A percentile compares a stretch with the other conserved stretches of the same genome.
These are phyloP conservation scores for Omphalea diandra DNA, from an alignment of 441 rosid species.

Conservation along the genomic window DNA sequence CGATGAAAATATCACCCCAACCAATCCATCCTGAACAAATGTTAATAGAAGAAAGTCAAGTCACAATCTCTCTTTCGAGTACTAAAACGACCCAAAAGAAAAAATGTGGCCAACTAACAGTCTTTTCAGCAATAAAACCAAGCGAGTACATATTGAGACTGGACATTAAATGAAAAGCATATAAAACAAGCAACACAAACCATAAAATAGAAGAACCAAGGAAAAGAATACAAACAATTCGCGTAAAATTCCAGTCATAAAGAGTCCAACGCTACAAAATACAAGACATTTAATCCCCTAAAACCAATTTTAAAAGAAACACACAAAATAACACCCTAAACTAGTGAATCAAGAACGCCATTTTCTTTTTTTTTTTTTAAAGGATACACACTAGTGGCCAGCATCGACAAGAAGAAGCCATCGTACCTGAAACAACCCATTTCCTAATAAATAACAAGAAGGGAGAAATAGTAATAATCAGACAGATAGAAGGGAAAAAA, in stretches of 20 bases:
- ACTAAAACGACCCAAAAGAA: background rate
- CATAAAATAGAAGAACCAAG: background rate
- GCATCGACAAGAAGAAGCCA: slow-evolving; percentile 99
- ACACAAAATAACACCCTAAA: background rate
- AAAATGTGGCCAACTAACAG: background rate
- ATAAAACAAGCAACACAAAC: background rate
- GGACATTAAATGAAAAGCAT: too few species aligned
- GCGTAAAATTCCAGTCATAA: too few species aligned
- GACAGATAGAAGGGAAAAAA: background rate
- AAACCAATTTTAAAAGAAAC: background rate
- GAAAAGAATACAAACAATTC: too few species aligned
- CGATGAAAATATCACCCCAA: background rate
- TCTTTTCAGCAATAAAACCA: background rate
- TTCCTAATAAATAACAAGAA: background rate
- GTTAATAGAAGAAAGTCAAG: background rate
- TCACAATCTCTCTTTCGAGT: background rate
- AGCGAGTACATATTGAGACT: background rate
- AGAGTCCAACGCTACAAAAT: too few species aligned
- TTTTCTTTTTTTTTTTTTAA: too few species aligned
- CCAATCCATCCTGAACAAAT: background rate
- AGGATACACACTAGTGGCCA: slow-evolving; percentile 99
- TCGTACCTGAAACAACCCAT: slow-evolving; percentile 73
- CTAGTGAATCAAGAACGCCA: background rate
- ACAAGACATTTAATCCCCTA: too few species aligned
- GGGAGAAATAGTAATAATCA: background rate